Evolutionary conservation across 2,329 filamentous ascomycete genomes (phyloP).

Genomic region (Plenodomus biglobosus): DNA sequence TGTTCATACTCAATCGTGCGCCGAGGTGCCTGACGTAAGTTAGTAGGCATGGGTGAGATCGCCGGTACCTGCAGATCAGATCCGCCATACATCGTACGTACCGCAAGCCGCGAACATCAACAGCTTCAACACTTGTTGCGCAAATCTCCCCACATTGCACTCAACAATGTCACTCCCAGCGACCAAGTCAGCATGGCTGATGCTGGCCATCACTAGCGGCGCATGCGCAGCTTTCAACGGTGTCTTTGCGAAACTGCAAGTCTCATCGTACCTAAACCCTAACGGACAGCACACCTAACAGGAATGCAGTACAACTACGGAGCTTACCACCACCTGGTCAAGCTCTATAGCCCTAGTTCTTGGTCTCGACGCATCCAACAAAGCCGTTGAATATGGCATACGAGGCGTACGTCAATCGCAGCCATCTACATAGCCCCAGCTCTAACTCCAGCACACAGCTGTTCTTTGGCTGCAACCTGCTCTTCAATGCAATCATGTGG

Average conservation of each 20-base stretch:
- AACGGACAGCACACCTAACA: constrained; percentile 7
- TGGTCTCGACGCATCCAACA: constrained; percentile 50
- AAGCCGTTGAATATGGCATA: constrained; percentile 53
- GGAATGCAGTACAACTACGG: constrained; percentile 58
- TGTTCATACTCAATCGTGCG: not conserved
- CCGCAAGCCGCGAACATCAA: constrained; percentile 3
- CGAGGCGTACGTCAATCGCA: constrained; percentile 51
- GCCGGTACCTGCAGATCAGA: constrained; percentile 22
- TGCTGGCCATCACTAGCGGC: constrained; percentile 72
- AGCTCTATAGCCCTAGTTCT: constrained; percentile 52
- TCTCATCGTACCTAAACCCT: constrained; percentile 1
- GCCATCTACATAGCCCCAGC: not conserved
- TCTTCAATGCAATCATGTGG: constrained; percentile 83
- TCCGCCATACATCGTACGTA: constrained; percentile 4
- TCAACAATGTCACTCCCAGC: constrained; percentile 25
- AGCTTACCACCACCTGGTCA: constrained; percentile 58
- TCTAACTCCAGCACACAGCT: constrained; percentile 49
- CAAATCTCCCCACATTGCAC: constrained; percentile 1
- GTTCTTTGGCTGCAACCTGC: constrained; percentile 74
- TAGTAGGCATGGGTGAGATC: constrained; percentile 21
- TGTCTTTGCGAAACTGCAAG: constrained; percentile 79
- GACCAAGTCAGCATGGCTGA: constrained; percentile 52
- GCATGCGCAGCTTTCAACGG: constrained; percentile 80
- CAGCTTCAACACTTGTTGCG: not conserved
- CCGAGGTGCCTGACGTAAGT: not conserved